Base-by-base conservation (phyloP, 306 rosid species). In the Lathyrus aphaca region DNA sequence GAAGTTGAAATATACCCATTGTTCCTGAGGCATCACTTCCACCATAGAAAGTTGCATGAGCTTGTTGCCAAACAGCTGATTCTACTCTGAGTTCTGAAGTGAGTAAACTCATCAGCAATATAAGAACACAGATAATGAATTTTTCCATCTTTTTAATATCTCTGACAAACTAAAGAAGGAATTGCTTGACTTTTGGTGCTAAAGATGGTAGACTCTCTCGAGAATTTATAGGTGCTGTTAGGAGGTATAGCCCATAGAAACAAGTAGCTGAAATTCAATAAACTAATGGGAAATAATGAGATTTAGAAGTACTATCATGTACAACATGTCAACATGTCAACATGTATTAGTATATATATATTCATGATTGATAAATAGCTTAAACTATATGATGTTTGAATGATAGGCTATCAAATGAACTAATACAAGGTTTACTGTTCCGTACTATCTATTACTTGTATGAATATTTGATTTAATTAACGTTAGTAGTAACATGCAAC, bases 11-110 rank as follows among this genome's bases (percentile, higher is more conserved):
- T 45, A 61, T 74, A 87, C 89, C 89, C 92, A 80, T 87, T 56
- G 89, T 87, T 67, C 84, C 91, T 15, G 86, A 83, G 73, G 88
- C 91, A 81, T 87, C 92, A 72, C 84, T 80, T 84, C 87, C 92
- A 27, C 92, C 89, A 19, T 87, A 87, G 73, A 87, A 87, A 40
- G 92, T 82, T 75, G 86, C 87, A 76, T 80, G 87, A 68, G 89
- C 92, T 80, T 15, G 42, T 3, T 4, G 68, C 92, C 92, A 84
- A 55, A 1, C 49, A 45, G 84, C 84, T 0, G 73, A 66, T 50
- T 78, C 83, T 73, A 72, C 74, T 66, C 65, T 43, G 18, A 75
- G 38, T 38, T 78, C 57, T 25, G 79, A 18, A 61, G 83, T 71
- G 57, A 77, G 50, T 19, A 81, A n/a, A 32, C 19, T 62, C 63